These are phyloP conservation scores for Ajuga chamaepitys DNA, from an alignment of 257 asterid species.

Conservation along the genomic window DNA sequence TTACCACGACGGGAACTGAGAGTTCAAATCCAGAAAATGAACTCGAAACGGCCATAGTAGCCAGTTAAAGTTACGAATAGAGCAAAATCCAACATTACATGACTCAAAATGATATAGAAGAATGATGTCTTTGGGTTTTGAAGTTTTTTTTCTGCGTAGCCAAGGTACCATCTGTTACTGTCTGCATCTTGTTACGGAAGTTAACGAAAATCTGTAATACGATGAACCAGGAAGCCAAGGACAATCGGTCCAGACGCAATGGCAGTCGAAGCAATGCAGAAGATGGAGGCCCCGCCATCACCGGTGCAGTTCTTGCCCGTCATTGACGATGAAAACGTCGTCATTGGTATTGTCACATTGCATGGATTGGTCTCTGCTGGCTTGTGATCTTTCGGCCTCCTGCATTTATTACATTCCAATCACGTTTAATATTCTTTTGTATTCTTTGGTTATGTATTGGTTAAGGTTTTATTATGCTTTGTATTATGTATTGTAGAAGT, in stretches of 20 bases:
- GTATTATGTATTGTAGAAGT: not conserved
- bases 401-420: not conserved
- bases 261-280: slow-evolving; percentile 95
- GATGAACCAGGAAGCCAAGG: slow-evolving; percentile 72
- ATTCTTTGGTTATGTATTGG: slow-evolving; percentile 12
- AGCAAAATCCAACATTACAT: no score
- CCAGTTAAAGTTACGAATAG: no score
- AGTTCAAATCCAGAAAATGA: no score
- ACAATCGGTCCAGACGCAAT: slow-evolving; percentile 70
- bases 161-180: no score
- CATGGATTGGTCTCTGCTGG: slow-evolving; percentile 70
- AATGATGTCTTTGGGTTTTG: no score
- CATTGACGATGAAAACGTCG: slow-evolving; percentile 40
- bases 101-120: no score
- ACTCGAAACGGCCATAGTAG: no score
- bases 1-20: no score
- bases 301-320: slow-evolving; percentile 95
- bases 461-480: not conserved
- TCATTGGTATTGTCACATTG: slow-evolving; percentile 82
- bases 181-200: no score
- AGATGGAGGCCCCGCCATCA: slow-evolving; percentile 96
- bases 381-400: slow-evolving; percentile 17
- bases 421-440: slow-evolving; percentile 25
- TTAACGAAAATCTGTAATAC: not conserved
- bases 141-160: no score